A percentile compares a stretch with the other conserved stretches of the same genome.
These are phyloP conservation scores for Syzygium syzygioides DNA, from an alignment of 441 rosid species.

Conservation along the genomic window DNA sequence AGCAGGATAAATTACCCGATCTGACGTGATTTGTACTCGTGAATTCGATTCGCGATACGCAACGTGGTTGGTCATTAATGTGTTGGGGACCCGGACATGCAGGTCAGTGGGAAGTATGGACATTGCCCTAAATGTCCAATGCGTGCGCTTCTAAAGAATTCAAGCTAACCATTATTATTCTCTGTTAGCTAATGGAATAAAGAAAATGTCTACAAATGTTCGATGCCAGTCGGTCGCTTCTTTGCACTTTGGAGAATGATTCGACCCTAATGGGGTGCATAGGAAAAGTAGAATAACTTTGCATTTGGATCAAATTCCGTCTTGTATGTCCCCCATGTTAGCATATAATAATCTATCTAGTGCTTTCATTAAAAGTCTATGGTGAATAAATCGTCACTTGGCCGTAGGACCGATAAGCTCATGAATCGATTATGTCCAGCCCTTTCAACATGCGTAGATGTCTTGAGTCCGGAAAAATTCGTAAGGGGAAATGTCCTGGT, in stretches of 20 bases:
- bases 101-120: not conserved
- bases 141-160: not conserved
- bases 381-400: not conserved
- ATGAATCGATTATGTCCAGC: accelerated
- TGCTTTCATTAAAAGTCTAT: not conserved
- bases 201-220: not conserved
- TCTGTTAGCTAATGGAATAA: not conserved
- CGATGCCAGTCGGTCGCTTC: not conserved
- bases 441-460: not conserved
- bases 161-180: not conserved
- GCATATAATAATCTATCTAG: not conserved
- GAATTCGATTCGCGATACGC: not conserved
- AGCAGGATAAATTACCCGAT: not conserved
- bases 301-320: not conserved
- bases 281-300: not conserved
- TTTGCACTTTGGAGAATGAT: not conserved
- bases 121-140: not conserved
- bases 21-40: accelerated
- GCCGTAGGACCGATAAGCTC: not conserved
- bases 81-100: not conserved
- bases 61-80: not conserved
- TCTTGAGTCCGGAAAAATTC: not conserved
- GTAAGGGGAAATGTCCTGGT: not conserved
- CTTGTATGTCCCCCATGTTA: not conserved
- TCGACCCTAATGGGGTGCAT: not conserved